Percentiles rank a stretch among this genome's conserved stretches.
phyloP scores from a whole-genome alignment of 2,329 filamentous ascomycete genomes.

The Botryotinia convoluta region DNA sequence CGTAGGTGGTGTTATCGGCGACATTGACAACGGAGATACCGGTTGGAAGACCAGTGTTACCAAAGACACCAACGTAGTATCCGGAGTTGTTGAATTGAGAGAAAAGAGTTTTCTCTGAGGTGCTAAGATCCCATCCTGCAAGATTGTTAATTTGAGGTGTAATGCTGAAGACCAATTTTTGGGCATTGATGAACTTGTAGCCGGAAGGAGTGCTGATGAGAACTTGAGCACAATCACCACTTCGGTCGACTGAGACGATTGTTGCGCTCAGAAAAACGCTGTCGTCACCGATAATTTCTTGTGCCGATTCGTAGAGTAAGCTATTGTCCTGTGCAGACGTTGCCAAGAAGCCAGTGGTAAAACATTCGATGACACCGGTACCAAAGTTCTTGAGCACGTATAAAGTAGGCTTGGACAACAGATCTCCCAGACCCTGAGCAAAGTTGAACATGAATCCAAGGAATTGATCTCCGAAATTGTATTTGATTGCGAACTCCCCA shows the following conservation, averaged over 20 bases:
- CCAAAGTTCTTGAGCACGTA: constrained; percentile 47
- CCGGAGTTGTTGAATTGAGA: constrained; percentile 40
- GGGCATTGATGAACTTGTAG: constrained; percentile 39
- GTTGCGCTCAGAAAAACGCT: constrained; percentile 26
- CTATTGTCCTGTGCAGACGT: constrained; percentile 23
- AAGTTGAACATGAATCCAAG: constrained; percentile 44
- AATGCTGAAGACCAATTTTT: constrained; percentile 44
- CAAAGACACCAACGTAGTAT: constrained; percentile 43
- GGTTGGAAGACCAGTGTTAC: constrained; percentile 40
- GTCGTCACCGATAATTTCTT: constrained; percentile 5
- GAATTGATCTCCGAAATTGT: constrained; percentile 41
- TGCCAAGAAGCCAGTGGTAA: constrained; percentile 25
- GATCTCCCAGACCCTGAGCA: constrained; percentile 46
- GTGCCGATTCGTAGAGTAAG: constrained; percentile 26
- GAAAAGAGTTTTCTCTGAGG: constrained; percentile 41
- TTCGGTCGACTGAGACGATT: constrained; percentile 25
- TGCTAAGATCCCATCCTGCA: constrained; percentile 39
- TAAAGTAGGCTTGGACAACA: constrained; percentile 44
- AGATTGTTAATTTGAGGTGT: constrained; percentile 43
- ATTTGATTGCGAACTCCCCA: constrained; percentile 30
- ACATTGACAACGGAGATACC: constrained; percentile 34
- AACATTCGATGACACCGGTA: constrained; percentile 19
- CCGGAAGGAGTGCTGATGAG: constrained; percentile 38
- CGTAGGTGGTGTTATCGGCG: constrained; percentile 33
- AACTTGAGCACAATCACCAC: constrained; percentile 31